Conservation (phyloP, 2,329 filamentous ascomycete species). For the Neoascochyta sp. region DNA sequence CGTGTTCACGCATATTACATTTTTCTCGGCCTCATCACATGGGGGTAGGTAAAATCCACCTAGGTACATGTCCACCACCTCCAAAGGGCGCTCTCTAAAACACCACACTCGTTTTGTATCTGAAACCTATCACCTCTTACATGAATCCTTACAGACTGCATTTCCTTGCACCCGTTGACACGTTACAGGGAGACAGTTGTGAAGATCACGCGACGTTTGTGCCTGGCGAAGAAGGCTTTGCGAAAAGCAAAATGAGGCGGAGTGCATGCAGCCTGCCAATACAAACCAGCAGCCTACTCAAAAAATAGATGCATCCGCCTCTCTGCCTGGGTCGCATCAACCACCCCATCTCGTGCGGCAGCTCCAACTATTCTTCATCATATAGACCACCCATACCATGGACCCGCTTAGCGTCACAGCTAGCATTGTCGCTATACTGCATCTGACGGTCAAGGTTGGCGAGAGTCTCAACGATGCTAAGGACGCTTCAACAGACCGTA, state of each 20-base stretch:
- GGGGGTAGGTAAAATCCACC: no score
- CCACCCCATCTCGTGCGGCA: background rate
- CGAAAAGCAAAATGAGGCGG: slow-evolving; percentile 1
- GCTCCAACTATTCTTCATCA: background rate
- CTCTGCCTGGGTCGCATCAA: background rate
- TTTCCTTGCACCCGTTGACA: no score
- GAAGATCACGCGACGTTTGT: background rate
- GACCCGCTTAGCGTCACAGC: slow-evolving; percentile 8
- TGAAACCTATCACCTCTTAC: no score
- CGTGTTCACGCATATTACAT: no score
- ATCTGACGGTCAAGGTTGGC: slow-evolving; percentile 8
- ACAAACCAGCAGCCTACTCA: background rate
- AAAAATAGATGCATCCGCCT: background rate
- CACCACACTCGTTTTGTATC: no score
- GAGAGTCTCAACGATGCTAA: slow-evolving; percentile 18
- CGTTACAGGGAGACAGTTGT: no score
- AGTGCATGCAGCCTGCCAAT: slow-evolving; percentile 2
- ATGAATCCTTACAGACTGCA: no score
- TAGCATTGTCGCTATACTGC: slow-evolving; percentile 5
- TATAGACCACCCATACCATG: slow-evolving; percentile 1
- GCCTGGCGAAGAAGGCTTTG: no score
- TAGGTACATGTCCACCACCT: no score
- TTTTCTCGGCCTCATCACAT: no score
- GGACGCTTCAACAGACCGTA: slow-evolving; percentile 18
- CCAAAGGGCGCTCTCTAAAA: no score